Evolutionary conservation across 108 stramenopile species (phyloP), one percentile per base, ranked within the genome.

Genomic region (Poteriospumella lacustris): DNA sequence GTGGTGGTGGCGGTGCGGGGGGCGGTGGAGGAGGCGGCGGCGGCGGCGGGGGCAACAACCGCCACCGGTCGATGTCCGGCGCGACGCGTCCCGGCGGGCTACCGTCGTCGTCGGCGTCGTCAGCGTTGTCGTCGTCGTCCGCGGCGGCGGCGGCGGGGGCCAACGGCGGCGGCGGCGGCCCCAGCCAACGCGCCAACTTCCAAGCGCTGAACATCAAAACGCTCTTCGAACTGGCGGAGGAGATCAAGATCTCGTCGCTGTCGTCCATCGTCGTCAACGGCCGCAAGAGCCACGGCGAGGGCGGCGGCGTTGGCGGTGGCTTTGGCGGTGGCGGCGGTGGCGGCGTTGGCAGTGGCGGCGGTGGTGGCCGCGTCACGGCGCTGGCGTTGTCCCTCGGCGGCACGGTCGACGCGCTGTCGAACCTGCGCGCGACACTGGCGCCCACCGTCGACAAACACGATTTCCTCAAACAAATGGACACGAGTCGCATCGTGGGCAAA

Each of bases 401-500:
- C 5, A 12, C 60, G 33, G 36, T 33, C 3, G 24, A 9, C 36
- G 60, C 36, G 15, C 15, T 64, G 15, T 34, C 9, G 3, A 64
- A 34, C 36, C 31, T 64, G 3, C 60, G 31, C 9, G 36, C 3
- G 9, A 64, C 12, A 34, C 31, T 73, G 5, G 36, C 43, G 44
- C 44, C 70, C 9, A 31, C 36, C 9, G 31, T 73, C 5, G 70
- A 73, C 24, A 73, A 73, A 33, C 9, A 12, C 31, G 70, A 73
- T 44, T 73, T 44, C 24, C 9, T 24, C 5, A 36, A 31, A 38
- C 70, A 73, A 42, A 42, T 42, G 40, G 70, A 73, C 9, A 5
- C 47, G 5, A 52, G 44, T 73, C 38, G 42, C 9, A 42, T 73
- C 19, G 31, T 38, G 12, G 70, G 70, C 9, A 73, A 42, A 24